A percentile compares a stretch with the other conserved stretches of the same genome.
phyloP scores from a whole-genome alignment of 495 filamentous ascomycete genomes.

The Xylaria telfairii region DNA sequence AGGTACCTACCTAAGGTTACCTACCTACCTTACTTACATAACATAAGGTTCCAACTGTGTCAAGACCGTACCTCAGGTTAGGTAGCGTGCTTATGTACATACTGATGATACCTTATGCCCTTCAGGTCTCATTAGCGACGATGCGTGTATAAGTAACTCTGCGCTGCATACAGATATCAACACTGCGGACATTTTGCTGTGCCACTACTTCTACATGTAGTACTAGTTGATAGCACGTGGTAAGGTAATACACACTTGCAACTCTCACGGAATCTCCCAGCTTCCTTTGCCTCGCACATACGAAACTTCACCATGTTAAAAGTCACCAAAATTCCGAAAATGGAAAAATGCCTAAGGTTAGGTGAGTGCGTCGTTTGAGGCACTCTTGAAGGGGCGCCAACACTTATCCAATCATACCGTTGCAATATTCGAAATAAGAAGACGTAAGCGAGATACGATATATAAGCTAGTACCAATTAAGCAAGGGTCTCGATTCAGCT shows the following conservation, averaged over 20 bases:
- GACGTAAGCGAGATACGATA: background rate
- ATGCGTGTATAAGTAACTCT: too few species aligned
- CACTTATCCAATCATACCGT: background rate
- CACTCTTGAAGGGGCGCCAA: background rate
- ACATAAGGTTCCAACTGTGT: too few species aligned
- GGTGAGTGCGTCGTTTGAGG: background rate
- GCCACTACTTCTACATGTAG: too few species aligned
- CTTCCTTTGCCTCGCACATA: too few species aligned
- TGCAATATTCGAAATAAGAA: background rate
- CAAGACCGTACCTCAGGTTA: too few species aligned
- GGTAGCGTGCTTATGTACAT: too few species aligned
- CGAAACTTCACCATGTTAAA: background rate
- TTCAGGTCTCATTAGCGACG: too few species aligned
- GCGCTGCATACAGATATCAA: background rate
- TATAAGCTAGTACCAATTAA: background rate
- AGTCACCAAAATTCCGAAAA: background rate
- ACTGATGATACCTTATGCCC: too few species aligned
- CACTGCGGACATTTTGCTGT: background rate
- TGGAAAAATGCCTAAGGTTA: constrained; percentile 8
- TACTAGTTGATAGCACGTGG: background rate
- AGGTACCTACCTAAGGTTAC: too few species aligned
- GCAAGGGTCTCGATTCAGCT: background rate
- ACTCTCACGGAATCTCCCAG: background rate
- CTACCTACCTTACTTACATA: too few species aligned
- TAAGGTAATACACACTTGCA: background rate